phyloP scores from a whole-genome alignment of 164 flowering plant species.

The Sextonia rubra region DNA sequence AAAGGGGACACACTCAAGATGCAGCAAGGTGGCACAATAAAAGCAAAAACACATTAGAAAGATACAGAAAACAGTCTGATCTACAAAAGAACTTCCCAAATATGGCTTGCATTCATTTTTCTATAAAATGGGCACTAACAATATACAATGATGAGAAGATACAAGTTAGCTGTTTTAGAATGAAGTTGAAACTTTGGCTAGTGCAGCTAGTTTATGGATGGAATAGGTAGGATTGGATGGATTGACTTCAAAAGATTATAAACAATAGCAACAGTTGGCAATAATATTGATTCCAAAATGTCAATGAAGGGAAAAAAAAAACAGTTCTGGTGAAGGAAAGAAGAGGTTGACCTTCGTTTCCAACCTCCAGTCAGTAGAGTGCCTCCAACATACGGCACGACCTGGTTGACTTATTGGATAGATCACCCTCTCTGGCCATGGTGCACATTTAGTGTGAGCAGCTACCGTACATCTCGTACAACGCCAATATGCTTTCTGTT shows the following conservation, averaged over 20 bases:
- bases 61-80: neutral
- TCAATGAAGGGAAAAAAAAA: neutral
- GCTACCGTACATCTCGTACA: constrained; percentile 68
- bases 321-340: constrained; percentile 34
- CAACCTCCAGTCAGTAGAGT: constrained; percentile 66
- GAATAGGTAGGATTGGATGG: neutral
- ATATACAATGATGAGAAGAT: too few species aligned
- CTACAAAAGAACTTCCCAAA: too few species aligned
- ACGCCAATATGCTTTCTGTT: constrained; percentile 55
- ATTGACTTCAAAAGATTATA: neutral
- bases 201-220: neutral
- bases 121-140: neutral
- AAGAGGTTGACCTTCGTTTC: constrained; percentile 80
- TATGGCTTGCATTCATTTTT: neutral
- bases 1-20: too few species aligned
- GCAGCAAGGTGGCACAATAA: neutral
- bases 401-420: constrained; percentile 40
- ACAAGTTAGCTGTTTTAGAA: neutral
- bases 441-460: constrained; percentile 71
- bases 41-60: neutral
- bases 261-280: neutral
- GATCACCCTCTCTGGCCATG: constrained; percentile 71
- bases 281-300: neutral
- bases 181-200: neutral
- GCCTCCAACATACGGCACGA: constrained; percentile 86